Evolutionary conservation across 306 rosid species (phyloP).

Genomic region (Hippophae rhamnoides): DNA sequence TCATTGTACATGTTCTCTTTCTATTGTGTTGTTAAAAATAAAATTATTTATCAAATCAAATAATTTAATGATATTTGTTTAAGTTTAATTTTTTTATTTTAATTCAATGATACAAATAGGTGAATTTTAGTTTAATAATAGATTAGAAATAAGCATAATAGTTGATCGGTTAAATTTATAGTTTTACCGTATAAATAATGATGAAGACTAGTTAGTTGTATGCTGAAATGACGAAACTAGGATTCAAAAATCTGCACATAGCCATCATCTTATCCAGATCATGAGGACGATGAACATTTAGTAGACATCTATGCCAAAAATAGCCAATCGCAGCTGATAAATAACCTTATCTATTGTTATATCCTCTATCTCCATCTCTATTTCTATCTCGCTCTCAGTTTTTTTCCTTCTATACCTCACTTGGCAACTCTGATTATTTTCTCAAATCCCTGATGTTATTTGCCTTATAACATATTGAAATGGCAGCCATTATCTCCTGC

Average conservation of each 20-base stretch:
- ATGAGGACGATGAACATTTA: constrained; percentile 14
- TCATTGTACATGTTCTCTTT: no score
- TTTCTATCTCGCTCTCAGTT: background rate
- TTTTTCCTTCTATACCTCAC: background rate
- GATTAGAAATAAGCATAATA: no score
- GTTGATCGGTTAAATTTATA: no score
- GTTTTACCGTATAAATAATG: background rate
- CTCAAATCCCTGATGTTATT: constrained; percentile 13
- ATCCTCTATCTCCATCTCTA: constrained; percentile 11
- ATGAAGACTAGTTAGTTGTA: no score
- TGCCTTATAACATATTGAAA: constrained; percentile 18
- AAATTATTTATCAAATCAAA: no score
- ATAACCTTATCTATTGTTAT: constrained; percentile 28
- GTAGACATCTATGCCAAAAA: background rate
- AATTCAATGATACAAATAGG: no score
- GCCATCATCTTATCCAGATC: constrained; percentile 23
- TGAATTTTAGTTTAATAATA: no score
- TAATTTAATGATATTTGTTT: no score
- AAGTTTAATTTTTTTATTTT: no score
- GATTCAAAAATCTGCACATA: background rate
- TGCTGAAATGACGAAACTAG: background rate
- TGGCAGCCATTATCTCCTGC: constrained; percentile 63
- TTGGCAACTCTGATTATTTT: background rate
- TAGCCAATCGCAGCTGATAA: constrained; percentile 7
- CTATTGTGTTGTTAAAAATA: no score